A percentile compares a stretch with the other conserved stretches of the same genome.
These are phyloP conservation scores for Leccinum cinnamomeum DNA, from an alignment of 1,284 basidiomycete genomes.

Conservation along the genomic window DNA sequence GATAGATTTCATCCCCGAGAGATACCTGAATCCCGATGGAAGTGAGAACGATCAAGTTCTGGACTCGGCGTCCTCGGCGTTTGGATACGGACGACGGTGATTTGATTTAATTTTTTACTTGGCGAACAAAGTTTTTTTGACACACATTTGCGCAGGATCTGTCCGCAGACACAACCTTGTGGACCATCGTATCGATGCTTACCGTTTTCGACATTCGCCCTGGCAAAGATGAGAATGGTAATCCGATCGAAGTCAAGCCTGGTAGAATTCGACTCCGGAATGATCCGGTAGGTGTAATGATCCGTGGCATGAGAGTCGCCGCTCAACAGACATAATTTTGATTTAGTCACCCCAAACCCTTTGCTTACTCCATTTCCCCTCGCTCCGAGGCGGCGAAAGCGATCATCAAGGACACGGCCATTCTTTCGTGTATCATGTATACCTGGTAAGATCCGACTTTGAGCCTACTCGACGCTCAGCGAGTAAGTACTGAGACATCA, in stretches of 20 bases:
- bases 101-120: background rate
- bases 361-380: slow-evolving; percentile 35
- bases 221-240: slow-evolving; percentile 40
- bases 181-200: slow-evolving; percentile 51
- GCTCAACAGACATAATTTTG: slow-evolving; percentile 1
- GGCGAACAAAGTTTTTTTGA: slow-evolving; percentile 3
- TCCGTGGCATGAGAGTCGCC: background rate
- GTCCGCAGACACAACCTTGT: slow-evolving; percentile 51
- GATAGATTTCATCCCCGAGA: slow-evolving; percentile 44
- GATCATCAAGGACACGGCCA: slow-evolving; percentile 32
- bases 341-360: slow-evolving; percentile 30
- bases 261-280: slow-evolving; percentile 43
- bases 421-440: slow-evolving; percentile 18
- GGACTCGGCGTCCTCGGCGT: slow-evolving; percentile 44
- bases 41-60: slow-evolving; percentile 36
- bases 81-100: slow-evolving; percentile 50
- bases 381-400: slow-evolving; percentile 28
- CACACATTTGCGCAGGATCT: slow-evolving; percentile 35
- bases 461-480: too few relatives aligned
- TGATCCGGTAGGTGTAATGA: slow-evolving; percentile 42
- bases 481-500: too few relatives aligned
- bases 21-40: slow-evolving; percentile 40
- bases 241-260: slow-evolving; percentile 28
- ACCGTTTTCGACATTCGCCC: slow-evolving; percentile 43
- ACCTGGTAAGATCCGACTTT: too few relatives aligned